Conservation (phyloP, 805 yeast genomes). For the Candida morakotiae region DNA sequence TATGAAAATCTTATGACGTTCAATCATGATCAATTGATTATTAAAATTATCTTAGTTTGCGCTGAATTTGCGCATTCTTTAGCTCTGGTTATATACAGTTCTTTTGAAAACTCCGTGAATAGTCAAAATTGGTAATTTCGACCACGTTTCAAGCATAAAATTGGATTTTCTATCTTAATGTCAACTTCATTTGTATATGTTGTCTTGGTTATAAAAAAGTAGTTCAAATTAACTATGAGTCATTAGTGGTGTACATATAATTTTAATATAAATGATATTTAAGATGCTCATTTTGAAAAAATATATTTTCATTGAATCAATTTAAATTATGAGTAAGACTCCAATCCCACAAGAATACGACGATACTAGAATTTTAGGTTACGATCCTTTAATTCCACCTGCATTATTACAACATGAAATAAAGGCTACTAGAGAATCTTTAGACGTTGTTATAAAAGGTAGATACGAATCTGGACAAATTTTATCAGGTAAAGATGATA, state of each 20-base stretch:
- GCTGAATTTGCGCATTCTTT: background rate
- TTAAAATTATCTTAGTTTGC: no score
- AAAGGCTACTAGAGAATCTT: conserved; percentile 54
- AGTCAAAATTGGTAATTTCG: no score
- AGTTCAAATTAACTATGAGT: no score
- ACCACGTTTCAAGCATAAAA: no score
- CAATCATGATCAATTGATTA: background rate
- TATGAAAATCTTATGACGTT: conserved; percentile 25
- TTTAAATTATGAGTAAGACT: conserved; percentile 30
- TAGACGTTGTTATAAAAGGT: conserved; percentile 67
- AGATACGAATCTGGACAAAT: conserved; percentile 76
- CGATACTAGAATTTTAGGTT: conserved; percentile 79
- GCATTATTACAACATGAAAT: conserved; percentile 84
- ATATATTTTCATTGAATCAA: background rate
- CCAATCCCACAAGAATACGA: conserved; percentile 66
- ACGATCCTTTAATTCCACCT: conserved; percentile 93
- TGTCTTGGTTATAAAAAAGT: no score
- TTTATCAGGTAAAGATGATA: conserved; percentile 72
- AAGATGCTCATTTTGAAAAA: conserved; percentile 1
- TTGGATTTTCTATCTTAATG: no score
- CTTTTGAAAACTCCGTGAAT: no score
- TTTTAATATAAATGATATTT: background rate
- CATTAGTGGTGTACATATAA: conserved; percentile 3
- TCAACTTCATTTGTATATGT: no score
- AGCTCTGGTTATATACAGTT: no score